Base-by-base conservation (phyloP, 202 grass and related monocot genomes). In the Zizania palustris region DNA sequence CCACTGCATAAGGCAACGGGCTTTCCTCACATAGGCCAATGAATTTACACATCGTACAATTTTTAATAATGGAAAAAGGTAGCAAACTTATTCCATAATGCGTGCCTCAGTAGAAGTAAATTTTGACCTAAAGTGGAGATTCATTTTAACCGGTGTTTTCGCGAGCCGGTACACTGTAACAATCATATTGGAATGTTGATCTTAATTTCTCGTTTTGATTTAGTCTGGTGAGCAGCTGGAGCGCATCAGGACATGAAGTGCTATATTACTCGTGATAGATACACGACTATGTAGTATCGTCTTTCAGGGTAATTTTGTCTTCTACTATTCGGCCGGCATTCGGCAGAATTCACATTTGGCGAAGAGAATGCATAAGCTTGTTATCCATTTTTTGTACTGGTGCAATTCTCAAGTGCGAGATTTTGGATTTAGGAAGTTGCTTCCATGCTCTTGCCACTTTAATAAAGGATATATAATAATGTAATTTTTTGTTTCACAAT, bases 51-150 rank as follows among this genome's bases (percentile, higher is more conserved):
- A 80, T 21, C 13, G 11, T 34, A 18, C 73, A 68, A 67, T 90
- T 86, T 83, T 87, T 4, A 90, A 87, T 90, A 90, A 84, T 84
- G 81, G 55, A 74, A 64, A 65, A 80, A 18, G 19, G 51, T 36
- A 66, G 57, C 71, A 75, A 59, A 85, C 74, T 83, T 85, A 54
- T 65, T 79, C 83, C 69, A 75, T 69, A 65, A 40, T 54, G 48
- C 62, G 62, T 73, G 46, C 62, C 28, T 39, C 8, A 57, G 69
- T 74, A 60, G 35, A 73, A 64, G 70, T 65, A 65, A 74, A 69
- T 56, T 69, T 71, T 72, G 13, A 65, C 42, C 70, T 12, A 11
- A 69, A n/a, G 59, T 15, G 67, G 67, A 81, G 70, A 65, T 77
- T 85, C 41, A 63, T 87, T 86, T 61, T 38, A 10, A 18, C 69